Evolutionary conservation across 2,329 filamentous ascomycete species (phyloP), one percentile per base, ranked within the genome.

Genomic region (Neonectria faginata): DNA sequence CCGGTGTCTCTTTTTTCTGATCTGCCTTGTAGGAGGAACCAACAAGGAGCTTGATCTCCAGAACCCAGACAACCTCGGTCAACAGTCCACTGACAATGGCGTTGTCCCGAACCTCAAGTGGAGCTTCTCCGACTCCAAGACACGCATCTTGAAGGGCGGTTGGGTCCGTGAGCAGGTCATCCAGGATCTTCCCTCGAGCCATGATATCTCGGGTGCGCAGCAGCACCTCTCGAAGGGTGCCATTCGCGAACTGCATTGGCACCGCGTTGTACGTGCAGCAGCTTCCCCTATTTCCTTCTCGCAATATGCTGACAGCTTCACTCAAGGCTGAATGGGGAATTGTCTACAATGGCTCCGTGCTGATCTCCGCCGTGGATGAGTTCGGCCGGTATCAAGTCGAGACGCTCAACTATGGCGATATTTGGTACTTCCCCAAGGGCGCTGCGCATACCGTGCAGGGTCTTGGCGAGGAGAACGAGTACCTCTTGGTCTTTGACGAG

Each of bases 361-460:
- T 87, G 5, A 75, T 91, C 22, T 88, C 86, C 1, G 87, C 86
- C 1, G 88, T 91, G 4, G 86, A 91, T 65, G 86, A 91, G 72
- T 78, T 87, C 36, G 89, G 89, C 33, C 75, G 82, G 52, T 85
- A 86, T 71, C 80, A 87, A 70, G 79, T 83, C 27, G 84, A 87
- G 63, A 84, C 82, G 61, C 83, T 90, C 12, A 82, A 82, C 53
- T 87, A 84, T 51, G 88, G 89, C 16, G 89, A 91, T 64, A 86
- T 90, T 51, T 91, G 88, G 88, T 91, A 91, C 74, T 90, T 91
- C 69, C 89, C 89, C 31, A 89, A 90, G 74, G 89, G 89, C 3
- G 81, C 83, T 3, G 86, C 87, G 0, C 89, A 91, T 56, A 88
- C 87, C 1, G 79, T 91, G 0, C 89, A 91, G 70, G 87, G 88